Evolutionary conservation across 345 rosid species (phyloP), one percentile per base, ranked within the genome.

Genomic region (Populus simonii): DNA sequence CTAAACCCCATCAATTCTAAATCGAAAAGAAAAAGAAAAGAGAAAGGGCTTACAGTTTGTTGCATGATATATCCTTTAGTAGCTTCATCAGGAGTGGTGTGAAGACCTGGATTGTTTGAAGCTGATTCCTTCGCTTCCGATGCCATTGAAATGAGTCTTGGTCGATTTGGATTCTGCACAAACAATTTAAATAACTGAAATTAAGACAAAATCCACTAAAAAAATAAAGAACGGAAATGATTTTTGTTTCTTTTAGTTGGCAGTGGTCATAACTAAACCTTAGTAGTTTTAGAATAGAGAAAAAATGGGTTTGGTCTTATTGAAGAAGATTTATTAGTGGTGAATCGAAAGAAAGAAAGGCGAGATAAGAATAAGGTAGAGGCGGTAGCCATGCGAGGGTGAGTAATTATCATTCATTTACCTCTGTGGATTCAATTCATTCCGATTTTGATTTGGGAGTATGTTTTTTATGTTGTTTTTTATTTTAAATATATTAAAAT

Each of bases 41-140:
- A 1, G 39, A 67, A 22, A n/a, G 55, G 67, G 39, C 82, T 84
- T 84, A 92, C 98, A 71, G 97, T 96, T 83, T 93, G 98, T 79
- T 92, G 99, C 94, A 96, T 87, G 86, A 96, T 53, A 73, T 93
- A 93, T 38, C 91, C 93, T 23, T 88, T 89, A 76, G 97, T 93
- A 82, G 94, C 94, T 73, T 89, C 93, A 81, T 96, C 98, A 4
- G 80, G 81, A 31, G 79, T 73, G 41, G 89, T 61, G 29, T 87
- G 87, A 55, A 93, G 85, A 20, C 98, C 99, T n/a, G 97, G 97
- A 71, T 91, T 93, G 86, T 87, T 92, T 13, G 86, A 87, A 25
- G 91, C 78, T 22, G 92, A 93, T 83, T 93, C 97, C 78, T 85
- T 92, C 16, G 88, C 82, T 29, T 84, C 94, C 1, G 94, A 86